A percentile compares a stretch with the other conserved stretches of the same genome.
Evolutionary conservation across 768 basidiomycete genomes (phyloP).

Genomic region (Lentinula lateritia): DNA sequence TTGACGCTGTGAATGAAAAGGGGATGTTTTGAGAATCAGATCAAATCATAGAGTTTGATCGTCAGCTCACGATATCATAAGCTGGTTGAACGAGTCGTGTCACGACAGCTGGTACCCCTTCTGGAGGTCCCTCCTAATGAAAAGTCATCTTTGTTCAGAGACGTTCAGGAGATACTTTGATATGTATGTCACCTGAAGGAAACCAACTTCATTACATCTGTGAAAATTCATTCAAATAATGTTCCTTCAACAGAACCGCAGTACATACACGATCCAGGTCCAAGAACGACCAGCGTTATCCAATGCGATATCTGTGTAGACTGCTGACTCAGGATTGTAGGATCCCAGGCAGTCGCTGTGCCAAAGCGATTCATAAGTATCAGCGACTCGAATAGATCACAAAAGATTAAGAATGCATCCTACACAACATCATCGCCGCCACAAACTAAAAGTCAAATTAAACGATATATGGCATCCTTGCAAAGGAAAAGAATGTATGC

Average conservation of each 20-base stretch:
- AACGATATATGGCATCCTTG: background rate
- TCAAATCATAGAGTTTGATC: background rate
- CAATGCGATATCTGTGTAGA: constrained; percentile 50
- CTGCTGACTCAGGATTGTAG: constrained; percentile 31
- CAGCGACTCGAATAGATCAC: background rate
- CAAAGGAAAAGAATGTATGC: background rate
- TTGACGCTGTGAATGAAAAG: constrained; percentile 42
- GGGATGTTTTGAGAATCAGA: background rate
- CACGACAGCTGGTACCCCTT: constrained; percentile 37
- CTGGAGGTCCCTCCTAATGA: constrained; percentile 37
- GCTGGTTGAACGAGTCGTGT: constrained; percentile 47
- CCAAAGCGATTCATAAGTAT: constrained; percentile 18
- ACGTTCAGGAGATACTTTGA: too few species aligned
- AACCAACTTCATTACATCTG: constrained; percentile 71
- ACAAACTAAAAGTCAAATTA: constrained; percentile 39
- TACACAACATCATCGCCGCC: constrained; percentile 40
- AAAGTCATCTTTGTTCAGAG: too few species aligned
- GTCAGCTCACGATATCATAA: constrained; percentile 44
- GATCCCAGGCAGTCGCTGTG: constrained; percentile 30
- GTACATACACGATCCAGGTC: constrained; percentile 61
- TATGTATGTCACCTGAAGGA: constrained; percentile 30
- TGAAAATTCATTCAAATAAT: background rate
- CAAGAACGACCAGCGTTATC: constrained; percentile 59
- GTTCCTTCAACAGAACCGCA: background rate
- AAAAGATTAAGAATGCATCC: constrained; percentile 15